phyloP scores from a whole-genome alignment of 2,329 filamentous ascomycete species.

The Penicillium rolfsii region DNA sequence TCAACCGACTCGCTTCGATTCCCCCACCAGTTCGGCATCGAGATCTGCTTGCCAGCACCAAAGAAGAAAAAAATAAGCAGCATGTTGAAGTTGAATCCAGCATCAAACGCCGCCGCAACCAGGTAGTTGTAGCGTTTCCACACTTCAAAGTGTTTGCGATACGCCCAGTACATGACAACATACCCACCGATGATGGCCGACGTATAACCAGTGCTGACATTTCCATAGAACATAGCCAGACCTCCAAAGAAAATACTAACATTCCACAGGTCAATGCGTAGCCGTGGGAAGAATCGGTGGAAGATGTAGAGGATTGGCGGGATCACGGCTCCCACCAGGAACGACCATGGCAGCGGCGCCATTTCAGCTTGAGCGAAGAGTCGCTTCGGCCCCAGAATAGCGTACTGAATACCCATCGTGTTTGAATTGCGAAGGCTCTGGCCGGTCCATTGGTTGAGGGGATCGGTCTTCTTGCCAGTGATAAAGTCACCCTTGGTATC shows the following conservation, averaged over 20 bases:
- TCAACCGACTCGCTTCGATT: slow-evolving; percentile 60
- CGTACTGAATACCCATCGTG: slow-evolving; percentile 63
- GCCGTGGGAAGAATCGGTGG: slow-evolving; percentile 57
- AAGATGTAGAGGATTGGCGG: slow-evolving; percentile 52
- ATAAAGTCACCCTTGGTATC: slow-evolving; percentile 61
- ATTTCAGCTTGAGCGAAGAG: slow-evolving; percentile 37
- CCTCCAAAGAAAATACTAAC: slow-evolving; percentile 65
- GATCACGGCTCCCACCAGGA: slow-evolving; percentile 37
- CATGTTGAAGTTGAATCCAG: slow-evolving; percentile 65
- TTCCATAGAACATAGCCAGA: slow-evolving; percentile 62
- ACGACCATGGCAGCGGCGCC: slow-evolving; percentile 36
- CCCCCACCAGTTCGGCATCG: slow-evolving; percentile 68
- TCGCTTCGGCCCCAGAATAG: slow-evolving; percentile 53
- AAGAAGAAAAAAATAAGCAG: slow-evolving; percentile 65
- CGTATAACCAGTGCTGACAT: slow-evolving; percentile 63
- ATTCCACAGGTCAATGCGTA: slow-evolving; percentile 62
- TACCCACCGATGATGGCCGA: slow-evolving; percentile 63
- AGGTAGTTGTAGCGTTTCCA: slow-evolving; percentile 67
- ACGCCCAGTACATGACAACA: slow-evolving; percentile 63
- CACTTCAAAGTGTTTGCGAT: slow-evolving; percentile 58
- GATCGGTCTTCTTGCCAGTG: slow-evolving; percentile 55
- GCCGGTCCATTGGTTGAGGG: slow-evolving; percentile 64
- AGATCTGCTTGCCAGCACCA: slow-evolving; percentile 58
- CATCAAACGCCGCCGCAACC: slow-evolving; percentile 63
- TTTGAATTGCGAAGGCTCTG: slow-evolving; percentile 57